Base-by-base conservation (phyloP, 768 basidiomycete genomes). In the Macrolepiota albuminosa region DNA sequence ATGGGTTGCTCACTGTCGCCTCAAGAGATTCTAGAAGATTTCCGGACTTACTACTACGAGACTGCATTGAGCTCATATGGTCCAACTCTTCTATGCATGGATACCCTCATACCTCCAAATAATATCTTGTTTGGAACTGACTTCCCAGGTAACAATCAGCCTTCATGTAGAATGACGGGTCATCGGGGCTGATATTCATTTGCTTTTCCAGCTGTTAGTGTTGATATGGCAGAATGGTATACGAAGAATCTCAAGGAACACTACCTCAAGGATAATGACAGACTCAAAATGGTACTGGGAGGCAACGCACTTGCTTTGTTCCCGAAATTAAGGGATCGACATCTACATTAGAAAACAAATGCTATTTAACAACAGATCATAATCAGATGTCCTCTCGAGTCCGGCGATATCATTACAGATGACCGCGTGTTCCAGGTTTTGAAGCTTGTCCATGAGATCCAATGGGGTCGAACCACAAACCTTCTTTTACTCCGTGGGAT, bases 101-200 rank as follows among this genome's bases (percentile, higher is more conserved):
- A 84, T 50, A 67, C 69, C 21, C 84, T 87, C 66, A 78, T 84
- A 3, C 67, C 73, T 24, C 67, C 71, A 1, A 80, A 83, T 48
- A 83, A 71, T 39, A 70, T 91, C 56, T 72, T 91, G 29, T 90
- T 87, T 69, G 89, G 89, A 43, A 86, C 85, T 16, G 89, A 92
- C 70, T 88, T 88, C 66, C 89, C 89, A 56, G 89, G 89, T 88
- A 68, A 21, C 9, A 10, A 57, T 73, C 4, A 29, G 29, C 29
- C 29, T 29, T 29, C 64, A 3, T 7, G 16, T 21, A 11, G 13
- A 42, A 7, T 37, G 2, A 16, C 18, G 2, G 26, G 21, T 13
- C 31, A 49, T 42, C 2, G 33, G 55, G n/a, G 43, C 16, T 60
- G n/a, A 48, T 26, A 49, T 8, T 16, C 43, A 13, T 24, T 34